These are phyloP conservation scores for Yarrowia sp. DNA, from an alignment of 805 yeast species.

Conservation along the genomic window DNA sequence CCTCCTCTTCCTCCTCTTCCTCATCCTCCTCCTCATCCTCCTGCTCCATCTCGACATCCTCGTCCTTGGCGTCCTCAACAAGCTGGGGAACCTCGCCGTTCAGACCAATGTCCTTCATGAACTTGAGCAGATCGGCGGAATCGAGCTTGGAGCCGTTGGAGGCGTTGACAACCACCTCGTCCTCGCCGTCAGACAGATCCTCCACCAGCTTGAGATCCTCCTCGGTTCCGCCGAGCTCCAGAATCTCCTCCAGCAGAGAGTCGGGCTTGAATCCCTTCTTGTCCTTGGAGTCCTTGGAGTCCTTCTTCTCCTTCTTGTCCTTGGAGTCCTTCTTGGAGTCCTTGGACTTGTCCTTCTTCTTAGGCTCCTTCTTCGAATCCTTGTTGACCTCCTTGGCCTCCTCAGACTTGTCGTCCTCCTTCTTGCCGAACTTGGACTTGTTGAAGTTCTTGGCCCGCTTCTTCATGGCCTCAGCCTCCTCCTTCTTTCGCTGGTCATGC, in stretches of 20 bases:
- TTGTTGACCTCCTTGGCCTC: background rate
- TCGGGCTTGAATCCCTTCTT: background rate
- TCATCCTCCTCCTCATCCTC: conserved; percentile 34
- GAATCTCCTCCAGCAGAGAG: conserved; percentile 27
- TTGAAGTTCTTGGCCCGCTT: conserved; percentile 18
- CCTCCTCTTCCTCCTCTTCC: conserved; percentile 28
- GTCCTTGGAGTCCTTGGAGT: background rate
- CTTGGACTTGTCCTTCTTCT: background rate
- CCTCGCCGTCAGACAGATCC: conserved; percentile 43
- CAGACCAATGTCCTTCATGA: conserved; percentile 26
- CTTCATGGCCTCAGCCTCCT: conserved; percentile 25
- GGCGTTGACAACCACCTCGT: conserved; percentile 37
- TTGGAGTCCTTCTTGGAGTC: background rate
- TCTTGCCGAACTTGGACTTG: conserved; percentile 23
- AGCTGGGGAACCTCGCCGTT: conserved; percentile 21
- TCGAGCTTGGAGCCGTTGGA: conserved; percentile 31
- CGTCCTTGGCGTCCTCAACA: conserved; percentile 38
- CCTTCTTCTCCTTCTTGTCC: background rate
- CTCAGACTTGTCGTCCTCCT: background rate
- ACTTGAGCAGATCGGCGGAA: conserved; percentile 32
- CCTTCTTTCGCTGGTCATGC: conserved; percentile 16
- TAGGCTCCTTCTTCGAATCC: background rate
- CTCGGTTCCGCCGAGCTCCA: conserved; percentile 73
- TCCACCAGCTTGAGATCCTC: conserved; percentile 68
- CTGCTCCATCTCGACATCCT: conserved; percentile 34